Percentiles rank a stretch among this genome's conserved stretches.
phyloP scores from a whole-genome alignment of 768 basidiomycete species.

The Xanthoconium purpureum region DNA sequence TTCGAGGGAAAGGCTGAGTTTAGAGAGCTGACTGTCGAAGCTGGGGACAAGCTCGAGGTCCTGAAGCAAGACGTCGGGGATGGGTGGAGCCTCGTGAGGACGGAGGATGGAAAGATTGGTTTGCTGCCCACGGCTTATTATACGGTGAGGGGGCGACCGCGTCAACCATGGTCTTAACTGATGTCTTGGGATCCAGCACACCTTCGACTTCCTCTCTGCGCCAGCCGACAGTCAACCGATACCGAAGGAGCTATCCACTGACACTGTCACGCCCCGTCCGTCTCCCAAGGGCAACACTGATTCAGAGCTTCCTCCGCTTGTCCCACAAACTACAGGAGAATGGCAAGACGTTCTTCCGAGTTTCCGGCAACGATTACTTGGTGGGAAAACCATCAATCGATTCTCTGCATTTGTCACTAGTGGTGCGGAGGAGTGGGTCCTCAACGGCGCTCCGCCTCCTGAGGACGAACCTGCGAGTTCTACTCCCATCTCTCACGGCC shows the following conservation, averaged over 20 bases:
- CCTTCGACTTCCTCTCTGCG: constrained; percentile 55
- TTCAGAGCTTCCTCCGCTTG: constrained; percentile 39
- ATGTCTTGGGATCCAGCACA: constrained; percentile 47
- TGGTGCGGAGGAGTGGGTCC: constrained; percentile 79
- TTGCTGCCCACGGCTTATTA: constrained; percentile 71
- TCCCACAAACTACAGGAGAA: constrained; percentile 71
- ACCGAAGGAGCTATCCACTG: constrained; percentile 37
- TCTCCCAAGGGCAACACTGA: constrained; percentile 29
- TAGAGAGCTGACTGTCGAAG: constrained; percentile 62
- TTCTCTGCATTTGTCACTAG: constrained; percentile 85
- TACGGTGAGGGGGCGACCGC: constrained; percentile 45
- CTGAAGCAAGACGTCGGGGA: constrained; percentile 70
- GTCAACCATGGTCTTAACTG: neutral
- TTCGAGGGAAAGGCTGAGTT: constrained; percentile 78
- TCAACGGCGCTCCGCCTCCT: constrained; percentile 51
- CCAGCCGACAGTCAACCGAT: constrained; percentile 34
- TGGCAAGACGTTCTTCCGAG: constrained; percentile 58
- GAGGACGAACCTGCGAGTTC: constrained; percentile 30
- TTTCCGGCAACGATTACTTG: constrained; percentile 67
- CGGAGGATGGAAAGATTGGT: constrained; percentile 56
- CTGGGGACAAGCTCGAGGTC: constrained; percentile 70
- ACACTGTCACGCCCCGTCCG: constrained; percentile 49
- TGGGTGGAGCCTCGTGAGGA: constrained; percentile 77
- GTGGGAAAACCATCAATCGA: constrained; percentile 77
- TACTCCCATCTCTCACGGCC: constrained; percentile 22